phyloP scores from a whole-genome alignment of 306 rosid species.

The Rosa lucieae region DNA sequence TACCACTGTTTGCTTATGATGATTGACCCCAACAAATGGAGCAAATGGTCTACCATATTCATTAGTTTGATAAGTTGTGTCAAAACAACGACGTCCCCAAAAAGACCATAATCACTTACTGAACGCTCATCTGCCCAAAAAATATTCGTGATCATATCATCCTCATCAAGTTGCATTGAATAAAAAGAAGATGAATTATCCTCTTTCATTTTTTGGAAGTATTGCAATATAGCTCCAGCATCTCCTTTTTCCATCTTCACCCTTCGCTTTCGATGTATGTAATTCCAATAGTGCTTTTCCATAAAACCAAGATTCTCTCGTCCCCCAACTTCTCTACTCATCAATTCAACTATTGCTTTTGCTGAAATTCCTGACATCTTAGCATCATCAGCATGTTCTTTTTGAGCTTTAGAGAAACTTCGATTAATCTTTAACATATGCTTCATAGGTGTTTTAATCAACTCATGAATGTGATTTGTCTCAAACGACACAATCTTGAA shows the following conservation, averaged over 20 bases:
- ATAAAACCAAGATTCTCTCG: not conserved
- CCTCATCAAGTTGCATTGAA: not conserved
- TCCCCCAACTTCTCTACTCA: not conserved
- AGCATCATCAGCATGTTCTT: not conserved
- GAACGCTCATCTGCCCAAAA: conserved; percentile 11
- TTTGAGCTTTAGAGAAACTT: not conserved
- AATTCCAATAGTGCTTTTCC: not conserved
- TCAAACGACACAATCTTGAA: no score
- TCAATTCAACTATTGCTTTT: not conserved
- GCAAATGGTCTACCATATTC: not conserved
- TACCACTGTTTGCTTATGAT: not conserved
- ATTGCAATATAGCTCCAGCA: not conserved
- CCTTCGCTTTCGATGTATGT: not conserved
- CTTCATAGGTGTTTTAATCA: not conserved
- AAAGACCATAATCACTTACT: not conserved
- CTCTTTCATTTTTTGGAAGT: not conserved
- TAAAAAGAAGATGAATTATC: not conserved
- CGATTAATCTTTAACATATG: not conserved
- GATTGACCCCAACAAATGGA: not conserved
- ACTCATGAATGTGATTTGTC: not conserved
- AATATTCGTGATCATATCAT: not conserved
- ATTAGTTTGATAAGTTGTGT: not conserved
- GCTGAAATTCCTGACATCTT: not conserved
- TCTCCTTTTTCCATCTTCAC: not conserved
- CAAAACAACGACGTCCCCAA: not conserved